Evolutionary conservation across 2,329 filamentous ascomycete genomes (phyloP), one percentile per base, ranked within the genome.

Genomic region (Berkeleyomyces rouxiae): DNA sequence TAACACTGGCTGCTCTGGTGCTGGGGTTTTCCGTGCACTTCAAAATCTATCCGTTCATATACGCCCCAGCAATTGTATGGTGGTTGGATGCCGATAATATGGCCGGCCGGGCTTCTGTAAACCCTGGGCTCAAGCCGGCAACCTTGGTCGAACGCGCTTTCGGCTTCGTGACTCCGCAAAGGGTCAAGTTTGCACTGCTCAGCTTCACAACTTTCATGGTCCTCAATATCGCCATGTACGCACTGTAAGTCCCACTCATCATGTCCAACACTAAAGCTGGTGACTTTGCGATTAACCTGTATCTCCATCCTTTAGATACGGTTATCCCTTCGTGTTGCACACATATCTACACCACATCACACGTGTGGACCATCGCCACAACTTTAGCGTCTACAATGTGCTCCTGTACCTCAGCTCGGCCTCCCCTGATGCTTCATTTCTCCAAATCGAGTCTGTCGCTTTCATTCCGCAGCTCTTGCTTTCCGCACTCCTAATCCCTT

Each of bases 41-140:
- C 75, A 99, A 99, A 78, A 97, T 99, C 65, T 99, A 99, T 70
- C 93, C 93, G 0, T 96, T 97, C 72, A 89, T 99, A 65, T 99
- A 99, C 73, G 92, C 88, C 1, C 82, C 85, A 0, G 84, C 86
- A 2, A 85, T 93, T 49, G 72, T 90, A 4, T 90, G 86, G 85
- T 91, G 86, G 86, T 82, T 92, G 75, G 87, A 88, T 67, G 75
- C 74, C 2, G 78, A 80, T 66, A 73, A 71, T 36, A 72, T 81
- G 64, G 68, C 70, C 7, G 23, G 44, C 5, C 67, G 66, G 16
- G 5, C 36, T 42, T 62, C 65, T 5, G 42, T 61, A 6, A 42
- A 59, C 3, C 5, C 10, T 4, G 31, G 37, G 1, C 7, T 47
- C 7, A 36, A 16, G 5, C 3, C 39, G 16, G 39, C 44, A 5